Evolutionary conservation across 768 basidiomycete species (phyloP).

Genomic region (Pleurotus ostreatus): DNA sequence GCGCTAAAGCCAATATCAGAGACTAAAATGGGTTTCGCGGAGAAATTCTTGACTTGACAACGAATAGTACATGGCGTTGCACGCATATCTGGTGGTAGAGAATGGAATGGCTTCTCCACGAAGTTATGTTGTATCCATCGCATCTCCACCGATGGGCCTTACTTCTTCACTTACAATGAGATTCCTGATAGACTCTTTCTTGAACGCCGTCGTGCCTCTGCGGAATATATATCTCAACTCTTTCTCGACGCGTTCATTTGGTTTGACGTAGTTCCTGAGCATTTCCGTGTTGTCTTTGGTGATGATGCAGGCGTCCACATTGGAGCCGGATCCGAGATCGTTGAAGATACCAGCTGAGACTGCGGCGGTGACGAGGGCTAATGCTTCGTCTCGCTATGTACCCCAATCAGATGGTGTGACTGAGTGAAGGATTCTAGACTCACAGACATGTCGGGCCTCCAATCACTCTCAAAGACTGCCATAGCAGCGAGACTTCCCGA

Average conservation of each 20-base stretch:
- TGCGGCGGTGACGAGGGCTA: conserved; percentile 79
- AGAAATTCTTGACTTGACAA: too few relatives aligned
- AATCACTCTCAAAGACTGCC: conserved; percentile 92
- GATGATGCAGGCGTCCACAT: conserved; percentile 96
- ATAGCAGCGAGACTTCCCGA: conserved; percentile 95
- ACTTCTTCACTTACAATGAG: conserved; percentile 73
- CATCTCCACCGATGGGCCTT: conserved; percentile 54
- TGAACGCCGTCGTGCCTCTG: conserved; percentile 86
- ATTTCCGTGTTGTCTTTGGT: conserved; percentile 84
- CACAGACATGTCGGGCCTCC: conserved; percentile 81
- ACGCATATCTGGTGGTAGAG: too few relatives aligned
- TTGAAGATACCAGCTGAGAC: conserved; percentile 98
- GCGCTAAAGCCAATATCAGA: too few relatives aligned
- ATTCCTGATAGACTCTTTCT: conserved; percentile 69
- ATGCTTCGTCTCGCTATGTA: conserved; percentile 70
- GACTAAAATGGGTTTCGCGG: too few relatives aligned
- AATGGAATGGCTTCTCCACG: too few relatives aligned
- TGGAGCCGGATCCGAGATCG: conserved; percentile 98
- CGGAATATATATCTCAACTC: conserved; percentile 73
- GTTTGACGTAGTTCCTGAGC: conserved; percentile 91
- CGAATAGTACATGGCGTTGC: too few relatives aligned
- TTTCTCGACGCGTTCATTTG: conserved; percentile 80
- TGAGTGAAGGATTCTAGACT: conserved; percentile 18
- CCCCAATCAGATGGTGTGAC: background rate
- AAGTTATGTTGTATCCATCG: conserved; percentile 75